Conservation (phyloP, 148 eudicot species). For the Persicaria tinctoria region DNA sequence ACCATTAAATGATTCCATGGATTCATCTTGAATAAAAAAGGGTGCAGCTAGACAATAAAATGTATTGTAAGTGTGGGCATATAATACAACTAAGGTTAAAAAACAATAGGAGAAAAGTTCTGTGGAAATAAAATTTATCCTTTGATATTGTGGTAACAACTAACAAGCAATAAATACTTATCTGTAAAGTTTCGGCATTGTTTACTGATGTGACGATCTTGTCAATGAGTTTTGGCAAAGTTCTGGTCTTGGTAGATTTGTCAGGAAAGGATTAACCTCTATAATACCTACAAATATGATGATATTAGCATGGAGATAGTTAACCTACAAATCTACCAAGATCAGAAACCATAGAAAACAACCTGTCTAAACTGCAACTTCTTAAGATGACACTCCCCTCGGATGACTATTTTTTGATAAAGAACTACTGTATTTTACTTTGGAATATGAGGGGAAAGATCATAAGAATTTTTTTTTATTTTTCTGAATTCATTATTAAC, state of each 20-base stretch:
- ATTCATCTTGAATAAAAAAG: not conserved
- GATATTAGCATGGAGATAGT: no score
- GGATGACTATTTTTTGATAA: no score
- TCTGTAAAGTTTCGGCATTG: constrained; percentile 7
- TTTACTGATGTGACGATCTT: constrained; percentile 5
- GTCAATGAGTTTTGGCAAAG: not conserved
- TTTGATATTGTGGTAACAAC: not conserved
- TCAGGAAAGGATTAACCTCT: constrained; percentile 4
- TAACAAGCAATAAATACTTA: not conserved
- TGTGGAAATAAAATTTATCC: not conserved
- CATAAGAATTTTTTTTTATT: no score
- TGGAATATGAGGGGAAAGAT: no score
- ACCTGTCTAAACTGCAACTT: no score
- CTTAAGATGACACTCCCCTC: no score
- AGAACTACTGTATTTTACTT: no score
- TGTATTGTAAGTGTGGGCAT: not conserved
- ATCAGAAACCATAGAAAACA: no score
- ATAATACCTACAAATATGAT: not conserved
- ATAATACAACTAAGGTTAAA: no score
- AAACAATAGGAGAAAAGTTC: no score
- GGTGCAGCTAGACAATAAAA: not conserved
- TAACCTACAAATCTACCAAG: no score
- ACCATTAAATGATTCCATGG: not conserved
- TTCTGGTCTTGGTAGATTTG: not conserved
- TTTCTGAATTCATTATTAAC: no score